These are phyloP conservation scores for Terfezia claveryi DNA, from an alignment of 495 filamentous ascomycete species.

Conservation along the genomic window DNA sequence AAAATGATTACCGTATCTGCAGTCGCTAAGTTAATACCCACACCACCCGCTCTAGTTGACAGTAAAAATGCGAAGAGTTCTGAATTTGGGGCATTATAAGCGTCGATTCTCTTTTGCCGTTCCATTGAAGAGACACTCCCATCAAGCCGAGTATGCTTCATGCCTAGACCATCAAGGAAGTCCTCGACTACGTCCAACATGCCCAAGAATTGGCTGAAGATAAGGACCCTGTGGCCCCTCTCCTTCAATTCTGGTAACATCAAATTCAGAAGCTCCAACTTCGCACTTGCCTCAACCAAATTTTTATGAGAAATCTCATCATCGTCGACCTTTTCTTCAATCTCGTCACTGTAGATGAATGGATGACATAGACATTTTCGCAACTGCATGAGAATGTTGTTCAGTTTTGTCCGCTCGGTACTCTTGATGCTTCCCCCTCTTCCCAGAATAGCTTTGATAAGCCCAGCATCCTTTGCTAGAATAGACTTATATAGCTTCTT, in stretches of 20 bases:
- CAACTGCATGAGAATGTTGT: conserved; percentile 88
- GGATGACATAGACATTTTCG: conserved; percentile 90
- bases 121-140: conserved; percentile 56
- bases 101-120: conserved; percentile 85
- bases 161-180: conserved; percentile 49
- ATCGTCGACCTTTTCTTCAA: conserved; percentile 45
- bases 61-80: conserved; percentile 71
- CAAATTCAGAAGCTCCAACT: conserved; percentile 63
- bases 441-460: conserved; percentile 71
- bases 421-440: conserved; percentile 31
- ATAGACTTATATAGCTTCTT: conserved; percentile 91
- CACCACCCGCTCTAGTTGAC: conserved; percentile 82
- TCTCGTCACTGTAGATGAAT: conserved; percentile 70
- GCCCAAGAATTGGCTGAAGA: conserved; percentile 90
- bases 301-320: conserved; percentile 41
- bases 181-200: conserved; percentile 82
- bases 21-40: conserved; percentile 92
- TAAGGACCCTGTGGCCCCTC: conserved; percentile 75
- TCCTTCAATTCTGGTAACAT: conserved; percentile 79
- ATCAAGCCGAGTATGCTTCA: conserved; percentile 61
- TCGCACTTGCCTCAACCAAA: conserved; percentile 74
- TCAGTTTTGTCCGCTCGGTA: conserved; percentile 52
- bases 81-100: conserved; percentile 71
- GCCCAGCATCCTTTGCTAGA: conserved; percentile 60
- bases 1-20: conserved; percentile 97